A percentile compares a stretch with the other conserved stretches of the same genome.
phyloP scores from a whole-genome alignment of 2,329 filamentous ascomycete species.

The Diaporthe australafricana region DNA sequence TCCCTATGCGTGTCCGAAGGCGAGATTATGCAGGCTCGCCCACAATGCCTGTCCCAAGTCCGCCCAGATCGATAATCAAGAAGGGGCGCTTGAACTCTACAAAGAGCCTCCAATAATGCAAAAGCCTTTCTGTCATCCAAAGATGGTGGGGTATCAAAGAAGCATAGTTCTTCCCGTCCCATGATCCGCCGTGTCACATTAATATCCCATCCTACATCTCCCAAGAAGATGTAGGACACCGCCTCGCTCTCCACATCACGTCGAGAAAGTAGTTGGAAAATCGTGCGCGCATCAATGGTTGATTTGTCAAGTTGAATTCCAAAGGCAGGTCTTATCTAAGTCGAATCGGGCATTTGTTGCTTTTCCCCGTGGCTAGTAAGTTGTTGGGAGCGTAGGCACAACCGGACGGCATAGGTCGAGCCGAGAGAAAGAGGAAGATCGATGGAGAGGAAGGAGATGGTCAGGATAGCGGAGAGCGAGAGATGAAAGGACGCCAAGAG shows the following conservation, averaged over 20 bases:
- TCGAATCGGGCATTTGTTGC: conserved; percentile 24
- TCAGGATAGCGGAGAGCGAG: conserved; percentile 9
- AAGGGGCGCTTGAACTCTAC: not conserved
- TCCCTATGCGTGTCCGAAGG: not conserved
- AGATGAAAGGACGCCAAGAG: not conserved
- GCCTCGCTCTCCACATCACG: conserved; percentile 9
- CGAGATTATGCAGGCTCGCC: not conserved
- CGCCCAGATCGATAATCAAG: not conserved
- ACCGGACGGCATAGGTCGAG: not conserved
- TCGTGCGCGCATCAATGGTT: not conserved
- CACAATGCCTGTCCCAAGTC: not conserved
- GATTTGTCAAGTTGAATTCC: conserved; percentile 1
- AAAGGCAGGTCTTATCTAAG: conserved; percentile 21
- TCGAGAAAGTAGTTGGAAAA: not conserved
- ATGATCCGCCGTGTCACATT: not conserved
- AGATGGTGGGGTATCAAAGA: conserved; percentile 31
- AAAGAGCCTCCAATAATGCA: conserved; percentile 1
- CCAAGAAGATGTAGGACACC: not conserved
- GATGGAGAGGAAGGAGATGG: not conserved
- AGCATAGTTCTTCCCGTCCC: conserved; percentile 13
- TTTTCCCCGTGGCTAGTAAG: conserved; percentile 5
- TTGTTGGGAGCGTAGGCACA: not conserved
- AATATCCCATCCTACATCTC: not conserved
- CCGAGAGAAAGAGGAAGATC: not conserved
- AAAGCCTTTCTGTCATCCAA: conserved; percentile 6